phyloP scores from a whole-genome alignment of 108 stramenopile species.

The Chaetoceros tenuissimus region DNA sequence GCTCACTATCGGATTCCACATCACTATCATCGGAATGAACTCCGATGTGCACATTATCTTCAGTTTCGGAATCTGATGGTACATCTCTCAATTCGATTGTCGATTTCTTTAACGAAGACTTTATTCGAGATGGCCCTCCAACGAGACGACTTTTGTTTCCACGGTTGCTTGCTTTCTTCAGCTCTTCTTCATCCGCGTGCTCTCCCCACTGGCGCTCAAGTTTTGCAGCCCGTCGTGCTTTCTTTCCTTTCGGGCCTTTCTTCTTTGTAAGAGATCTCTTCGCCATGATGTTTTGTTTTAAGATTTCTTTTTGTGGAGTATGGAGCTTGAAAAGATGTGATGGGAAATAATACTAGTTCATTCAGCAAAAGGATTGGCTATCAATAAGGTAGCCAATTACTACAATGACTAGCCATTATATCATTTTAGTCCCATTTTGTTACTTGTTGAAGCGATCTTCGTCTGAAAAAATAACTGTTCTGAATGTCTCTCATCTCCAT shows the following conservation, averaged over 20 bases:
- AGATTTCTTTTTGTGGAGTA: too few species aligned
- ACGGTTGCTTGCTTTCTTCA: conserved; percentile 16
- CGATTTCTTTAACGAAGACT: background rate
- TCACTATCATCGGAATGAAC: background rate
- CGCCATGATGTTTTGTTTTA: too few species aligned
- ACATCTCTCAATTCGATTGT: background rate
- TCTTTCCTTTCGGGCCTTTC: conserved; percentile 78
- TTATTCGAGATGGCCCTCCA: background rate
- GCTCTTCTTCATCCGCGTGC: conserved; percentile 34
- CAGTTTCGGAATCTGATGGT: conserved; percentile 1
- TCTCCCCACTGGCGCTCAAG: conserved; percentile 82
- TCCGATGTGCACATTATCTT: conserved; percentile 8
- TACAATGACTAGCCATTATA: too few species aligned
- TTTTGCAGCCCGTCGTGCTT: conserved; percentile 78
- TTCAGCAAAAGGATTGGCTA: too few species aligned
- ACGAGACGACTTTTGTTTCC: conserved; percentile 42
- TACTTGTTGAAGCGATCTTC: too few species aligned
- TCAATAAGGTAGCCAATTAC: too few species aligned
- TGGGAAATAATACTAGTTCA: too few species aligned
- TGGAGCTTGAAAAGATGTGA: too few species aligned
- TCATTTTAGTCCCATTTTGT: too few species aligned
- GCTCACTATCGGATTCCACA: background rate
- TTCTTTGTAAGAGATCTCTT: conserved; percentile 16
- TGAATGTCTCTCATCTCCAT: too few species aligned
- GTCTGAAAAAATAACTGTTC: too few species aligned